Percentiles rank a stretch among this genome's conserved stretches.
Conservation (phyloP, 169 alveolate species). For the Plasmodium ovale region DNA sequence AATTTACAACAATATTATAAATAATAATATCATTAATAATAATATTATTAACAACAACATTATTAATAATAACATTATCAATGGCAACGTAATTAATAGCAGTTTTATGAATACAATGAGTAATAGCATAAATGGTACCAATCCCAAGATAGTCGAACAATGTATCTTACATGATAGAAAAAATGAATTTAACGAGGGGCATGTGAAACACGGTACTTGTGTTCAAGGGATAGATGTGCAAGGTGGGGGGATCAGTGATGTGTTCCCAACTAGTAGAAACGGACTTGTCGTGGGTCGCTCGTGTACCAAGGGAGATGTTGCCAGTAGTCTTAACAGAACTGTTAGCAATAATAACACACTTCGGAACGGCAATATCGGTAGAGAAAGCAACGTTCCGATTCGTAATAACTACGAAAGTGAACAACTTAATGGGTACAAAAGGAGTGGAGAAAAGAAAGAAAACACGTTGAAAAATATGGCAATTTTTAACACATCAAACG, state of each 20-base stretch:
- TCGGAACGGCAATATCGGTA: too few relatives aligned
- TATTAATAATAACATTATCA: slow-evolving; percentile 10
- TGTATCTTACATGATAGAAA: slow-evolving; percentile 9
- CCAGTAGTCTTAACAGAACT: too few relatives aligned
- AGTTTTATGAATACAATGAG: neutral
- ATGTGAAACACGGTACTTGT: too few relatives aligned
- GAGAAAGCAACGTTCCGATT: neutral
- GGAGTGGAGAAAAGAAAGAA: neutral
- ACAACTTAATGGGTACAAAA: neutral
- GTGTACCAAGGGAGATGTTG: too few relatives aligned
- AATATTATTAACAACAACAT: slow-evolving; percentile 14
- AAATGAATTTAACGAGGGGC: neutral
- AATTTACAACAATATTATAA: slow-evolving; percentile 12
- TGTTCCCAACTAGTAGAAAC: too few relatives aligned
- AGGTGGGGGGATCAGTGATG: too few relatives aligned
- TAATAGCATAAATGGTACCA: neutral
- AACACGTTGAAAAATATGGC: neutral
- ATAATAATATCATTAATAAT: slow-evolving; percentile 32
- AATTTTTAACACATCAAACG: neutral
- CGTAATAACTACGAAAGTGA: neutral
- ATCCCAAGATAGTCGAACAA: slow-evolving; percentile 1
- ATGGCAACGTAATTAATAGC: slow-evolving; percentile 12
- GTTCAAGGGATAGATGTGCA: too few relatives aligned
- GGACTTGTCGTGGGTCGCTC: too few relatives aligned
- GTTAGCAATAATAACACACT: too few relatives aligned